Base-by-base conservation (phyloP, 2,329 filamentous ascomycete genomes). In the Microsporum audouinii region DNA sequence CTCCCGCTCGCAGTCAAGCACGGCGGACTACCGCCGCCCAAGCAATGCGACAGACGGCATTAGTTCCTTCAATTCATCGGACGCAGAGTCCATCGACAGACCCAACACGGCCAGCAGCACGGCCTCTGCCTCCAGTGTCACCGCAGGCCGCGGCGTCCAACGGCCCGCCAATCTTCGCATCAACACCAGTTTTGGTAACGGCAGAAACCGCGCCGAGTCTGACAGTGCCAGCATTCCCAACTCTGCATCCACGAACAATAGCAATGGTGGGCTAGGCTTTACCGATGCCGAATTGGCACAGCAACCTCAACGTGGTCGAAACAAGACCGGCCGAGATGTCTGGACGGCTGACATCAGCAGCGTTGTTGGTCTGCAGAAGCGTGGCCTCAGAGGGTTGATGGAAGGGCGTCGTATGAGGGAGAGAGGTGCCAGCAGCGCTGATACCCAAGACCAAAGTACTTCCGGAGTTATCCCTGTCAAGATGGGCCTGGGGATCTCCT, bases 341-440 rank as follows among this genome's bases (percentile, higher is more conserved):
- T 99, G 94, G 92, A 80, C 76, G 1, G 78, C 77, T 78, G 82
- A 68, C 86, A 87, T 62, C 84, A 95, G 76, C 76, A 89, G 89
- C 57, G 92, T 97, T 2, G 95, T 99, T 66, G 94, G 94, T 0
- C 72, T 99, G 65, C 94, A 99, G 78, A 99, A 99, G 78, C 82
- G 94, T 60, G 94, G 94, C 0, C 74, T 99, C 39, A 81, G 92
- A 62, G 94, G 94, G 0, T 74, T 99, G 66, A 97, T 99, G 94
- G 94, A 97, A 73, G 92, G 92, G 2, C 80, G 92, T 51, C 81
- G 92, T 63, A 85, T 96, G 78, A 80, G 91, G 33, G 64, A 66
- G 49, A 60, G 63, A 58, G 63, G 65, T 76, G 63, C 73, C 74
- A 64, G 63, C 67, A 64, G 65, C 69, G 67, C 62, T 10, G 49